phyloP scores from a whole-genome alignment of 345 rosid species.

The Moricandia arvensis region DNA sequence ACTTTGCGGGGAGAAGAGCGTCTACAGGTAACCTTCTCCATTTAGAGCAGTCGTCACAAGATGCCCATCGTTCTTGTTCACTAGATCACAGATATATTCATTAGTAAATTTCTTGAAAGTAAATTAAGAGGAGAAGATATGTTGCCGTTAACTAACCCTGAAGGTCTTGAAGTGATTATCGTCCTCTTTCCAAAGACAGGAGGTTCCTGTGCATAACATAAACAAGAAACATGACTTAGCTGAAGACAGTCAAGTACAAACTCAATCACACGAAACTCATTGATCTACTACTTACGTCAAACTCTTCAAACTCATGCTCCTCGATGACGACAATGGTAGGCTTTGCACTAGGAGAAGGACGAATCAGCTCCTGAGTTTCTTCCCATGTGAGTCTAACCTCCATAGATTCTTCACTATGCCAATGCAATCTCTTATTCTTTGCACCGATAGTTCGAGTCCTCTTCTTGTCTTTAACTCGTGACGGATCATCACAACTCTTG shows the following conservation, averaged over 20 bases:
- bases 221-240: slow-evolving; percentile 18
- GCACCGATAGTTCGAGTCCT: slow-evolving; percentile 72
- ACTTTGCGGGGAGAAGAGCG: slow-evolving; percentile 69
- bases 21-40: slow-evolving; percentile 78
- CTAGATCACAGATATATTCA: slow-evolving; percentile 36
- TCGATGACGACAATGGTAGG: slow-evolving; percentile 62
- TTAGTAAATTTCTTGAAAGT: slow-evolving; percentile 9
- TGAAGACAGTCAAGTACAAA: no score
- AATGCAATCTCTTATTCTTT: slow-evolving; percentile 68
- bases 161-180: slow-evolving; percentile 45
- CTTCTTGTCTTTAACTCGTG: slow-evolving; percentile 55
- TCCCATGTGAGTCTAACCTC: slow-evolving; percentile 86
- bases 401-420: slow-evolving; percentile 66
- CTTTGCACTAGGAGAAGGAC: slow-evolving; percentile 63
- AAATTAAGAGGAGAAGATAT: not conserved
- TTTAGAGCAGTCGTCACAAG: slow-evolving; percentile 81
- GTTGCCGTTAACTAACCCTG: slow-evolving; percentile 54
- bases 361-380: slow-evolving; percentile 88
- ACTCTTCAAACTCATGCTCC: slow-evolving; percentile 87
- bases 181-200: slow-evolving; percentile 94
- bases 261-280: not conserved
- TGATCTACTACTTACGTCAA: slow-evolving; percentile 54
- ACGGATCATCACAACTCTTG: slow-evolving; percentile 41
- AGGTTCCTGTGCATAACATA: slow-evolving; percentile 60
- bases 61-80: slow-evolving; percentile 77